Percentiles rank a stretch among this genome's conserved stretches.
Conservation (phyloP, 495 filamentous ascomycete genomes). For the Hypoxylon subgilvum region DNA sequence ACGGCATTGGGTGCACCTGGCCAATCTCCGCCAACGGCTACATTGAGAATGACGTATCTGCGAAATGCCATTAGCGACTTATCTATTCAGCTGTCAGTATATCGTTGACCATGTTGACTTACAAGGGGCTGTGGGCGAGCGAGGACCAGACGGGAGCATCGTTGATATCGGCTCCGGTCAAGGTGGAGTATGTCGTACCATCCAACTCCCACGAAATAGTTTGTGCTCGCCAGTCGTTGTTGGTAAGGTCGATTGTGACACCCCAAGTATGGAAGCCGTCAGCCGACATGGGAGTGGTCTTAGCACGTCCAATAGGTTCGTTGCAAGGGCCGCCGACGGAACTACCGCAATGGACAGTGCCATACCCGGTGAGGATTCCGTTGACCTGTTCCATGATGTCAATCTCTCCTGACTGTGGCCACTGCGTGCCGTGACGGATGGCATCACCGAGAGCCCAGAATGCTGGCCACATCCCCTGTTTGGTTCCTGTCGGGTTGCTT, state of each 20-base stretch:
- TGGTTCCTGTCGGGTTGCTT: slow-evolving; percentile 31
- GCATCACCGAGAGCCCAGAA: slow-evolving; percentile 60
- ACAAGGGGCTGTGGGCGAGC: slow-evolving; percentile 54
- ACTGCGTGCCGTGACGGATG: slow-evolving; percentile 56
- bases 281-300: slow-evolving; percentile 41
- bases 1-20: slow-evolving; percentile 42
- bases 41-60: slow-evolving; percentile 54
- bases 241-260: slow-evolving; percentile 52
- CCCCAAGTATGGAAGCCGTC: slow-evolving; percentile 55
- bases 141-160: slow-evolving; percentile 53
- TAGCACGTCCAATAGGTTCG: slow-evolving; percentile 49
- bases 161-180: slow-evolving; percentile 49
- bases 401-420: slow-evolving; percentile 59
- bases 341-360: slow-evolving; percentile 57
- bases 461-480: slow-evolving; percentile 61
- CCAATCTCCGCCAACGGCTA: slow-evolving; percentile 59
- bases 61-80: not conserved
- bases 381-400: slow-evolving; percentile 61
- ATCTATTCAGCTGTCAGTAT: not conserved
- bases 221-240: slow-evolving; percentile 50
- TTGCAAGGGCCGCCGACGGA: slow-evolving; percentile 52
- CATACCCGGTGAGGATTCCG: slow-evolving; percentile 50
- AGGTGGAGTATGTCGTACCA: slow-evolving; percentile 46
- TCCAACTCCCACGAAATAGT: slow-evolving; percentile 54
- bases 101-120: not conserved